A percentile compares a stretch with the other conserved stretches of the same genome.
phyloP scores from a whole-genome alignment of 176 grass and related monocot genomes.

The Aegilops longissima region DNA sequence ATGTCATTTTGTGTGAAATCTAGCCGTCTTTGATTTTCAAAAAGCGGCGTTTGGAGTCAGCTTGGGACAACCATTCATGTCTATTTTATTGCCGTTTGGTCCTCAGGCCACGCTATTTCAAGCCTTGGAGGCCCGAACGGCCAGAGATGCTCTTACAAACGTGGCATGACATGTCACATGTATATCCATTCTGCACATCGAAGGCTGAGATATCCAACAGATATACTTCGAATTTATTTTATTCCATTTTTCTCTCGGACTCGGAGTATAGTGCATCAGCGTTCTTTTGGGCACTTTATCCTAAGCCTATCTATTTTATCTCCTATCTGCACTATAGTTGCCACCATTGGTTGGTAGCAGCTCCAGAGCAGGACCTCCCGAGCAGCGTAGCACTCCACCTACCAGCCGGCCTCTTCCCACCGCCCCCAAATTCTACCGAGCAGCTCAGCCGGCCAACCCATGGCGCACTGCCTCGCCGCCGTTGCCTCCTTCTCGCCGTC shows the following conservation, averaged over 20 bases:
- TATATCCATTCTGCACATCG: neutral
- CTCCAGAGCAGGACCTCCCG: neutral
- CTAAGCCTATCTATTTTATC: constrained; percentile 46
- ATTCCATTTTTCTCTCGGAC: neutral
- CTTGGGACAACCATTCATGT: too few species aligned
- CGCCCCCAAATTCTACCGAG: constrained; percentile 19
- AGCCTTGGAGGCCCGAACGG: too few species aligned
- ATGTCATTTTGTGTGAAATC: too few species aligned
- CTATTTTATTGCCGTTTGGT: too few species aligned
- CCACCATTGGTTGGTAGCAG: constrained; percentile 22
- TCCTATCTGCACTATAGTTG: constrained; percentile 6
- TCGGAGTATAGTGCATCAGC: neutral
- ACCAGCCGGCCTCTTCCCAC: neutral
- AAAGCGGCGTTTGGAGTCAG: too few species aligned
- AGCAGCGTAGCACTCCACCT: neutral
- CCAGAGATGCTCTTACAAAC: too few species aligned
- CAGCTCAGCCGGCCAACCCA: constrained; percentile 20
- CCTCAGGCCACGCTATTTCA: too few species aligned
- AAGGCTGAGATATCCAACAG: neutral
- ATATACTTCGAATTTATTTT: neutral
- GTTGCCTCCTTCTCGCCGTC: constrained; percentile 30
- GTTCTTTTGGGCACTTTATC: constrained; percentile 30
- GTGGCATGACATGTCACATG: neutral
- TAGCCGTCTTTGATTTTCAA: too few species aligned
- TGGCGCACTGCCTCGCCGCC: constrained; percentile 44